Conservation (phyloP, 2,329 filamentous ascomycete species). For the Phoma herbarum region DNA sequence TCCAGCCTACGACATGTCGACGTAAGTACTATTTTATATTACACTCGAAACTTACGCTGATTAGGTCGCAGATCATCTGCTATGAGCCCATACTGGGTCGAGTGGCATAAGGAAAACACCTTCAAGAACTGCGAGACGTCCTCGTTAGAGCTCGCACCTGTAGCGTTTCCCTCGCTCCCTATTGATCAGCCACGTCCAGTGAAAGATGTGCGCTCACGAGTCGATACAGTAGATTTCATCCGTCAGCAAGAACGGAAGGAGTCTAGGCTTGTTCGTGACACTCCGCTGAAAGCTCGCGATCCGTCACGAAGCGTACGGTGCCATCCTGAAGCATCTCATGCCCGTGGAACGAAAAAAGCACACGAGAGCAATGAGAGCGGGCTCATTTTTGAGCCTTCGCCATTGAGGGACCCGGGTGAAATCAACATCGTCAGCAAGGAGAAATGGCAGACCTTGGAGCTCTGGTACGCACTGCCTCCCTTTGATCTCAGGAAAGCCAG, state of each 20-base stretch:
- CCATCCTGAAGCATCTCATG: background rate
- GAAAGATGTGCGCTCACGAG: background rate
- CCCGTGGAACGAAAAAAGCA: background rate
- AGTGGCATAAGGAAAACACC: background rate
- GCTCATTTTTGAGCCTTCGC: background rate
- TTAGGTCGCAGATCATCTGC: background rate
- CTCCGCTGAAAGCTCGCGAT: background rate
- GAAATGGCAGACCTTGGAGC: background rate
- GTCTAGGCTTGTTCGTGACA: no score
- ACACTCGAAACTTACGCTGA: background rate
- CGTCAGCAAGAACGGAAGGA: no score
- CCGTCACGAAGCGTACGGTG: background rate
- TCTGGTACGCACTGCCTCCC: background rate
- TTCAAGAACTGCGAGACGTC: background rate
- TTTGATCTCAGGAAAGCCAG: background rate
- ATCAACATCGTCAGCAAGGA: background rate
- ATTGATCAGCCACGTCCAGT: background rate
- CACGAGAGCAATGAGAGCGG: background rate
- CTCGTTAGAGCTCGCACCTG: background rate
- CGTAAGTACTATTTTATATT: background rate
- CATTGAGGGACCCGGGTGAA: background rate
- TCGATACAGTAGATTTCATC: background rate
- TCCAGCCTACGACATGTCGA: background rate
- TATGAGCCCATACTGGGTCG: background rate
- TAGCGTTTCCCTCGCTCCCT: constrained; percentile 3